Evolutionary conservation across 2,329 filamentous ascomycete genomes (phyloP).

Genomic region (Neoarthrinium moseri): DNA sequence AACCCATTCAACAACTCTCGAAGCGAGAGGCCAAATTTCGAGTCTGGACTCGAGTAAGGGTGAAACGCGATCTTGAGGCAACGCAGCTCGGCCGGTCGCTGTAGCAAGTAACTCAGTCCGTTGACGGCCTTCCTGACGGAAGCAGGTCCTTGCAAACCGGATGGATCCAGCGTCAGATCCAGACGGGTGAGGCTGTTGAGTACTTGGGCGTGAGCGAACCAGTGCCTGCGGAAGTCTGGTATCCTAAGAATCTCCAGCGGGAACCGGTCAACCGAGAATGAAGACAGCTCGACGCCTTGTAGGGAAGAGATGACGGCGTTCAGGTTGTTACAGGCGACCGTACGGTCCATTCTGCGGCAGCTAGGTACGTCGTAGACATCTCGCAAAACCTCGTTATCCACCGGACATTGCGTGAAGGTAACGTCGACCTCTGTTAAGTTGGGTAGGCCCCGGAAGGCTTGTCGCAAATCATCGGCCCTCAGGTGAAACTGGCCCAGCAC

Average conservation of each 20-base stretch:
- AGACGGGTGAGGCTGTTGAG: slow-evolving; percentile 39
- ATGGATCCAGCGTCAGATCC: slow-evolving; percentile 38
- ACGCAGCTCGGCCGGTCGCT: slow-evolving; percentile 33
- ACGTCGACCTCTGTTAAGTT: slow-evolving; percentile 39
- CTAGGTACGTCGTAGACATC: slow-evolving; percentile 36
- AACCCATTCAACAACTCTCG: slow-evolving; percentile 36
- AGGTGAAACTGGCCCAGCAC: slow-evolving; percentile 33
- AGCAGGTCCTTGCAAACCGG: slow-evolving; percentile 32
- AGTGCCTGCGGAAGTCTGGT: slow-evolving; percentile 34
- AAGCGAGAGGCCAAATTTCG: slow-evolving; percentile 40
- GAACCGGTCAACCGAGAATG: slow-evolving; percentile 41
- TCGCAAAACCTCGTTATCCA: slow-evolving; percentile 34
- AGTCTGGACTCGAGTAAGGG: slow-evolving; percentile 34
- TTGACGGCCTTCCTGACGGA: slow-evolving; percentile 39
- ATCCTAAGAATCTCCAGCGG: slow-evolving; percentile 41
- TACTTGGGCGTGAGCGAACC: slow-evolving; percentile 39
- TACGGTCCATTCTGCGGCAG: slow-evolving; percentile 38
- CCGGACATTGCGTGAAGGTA: slow-evolving; percentile 39
- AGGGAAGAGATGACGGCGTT: slow-evolving; percentile 37
- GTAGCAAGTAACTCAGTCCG: slow-evolving; percentile 41
- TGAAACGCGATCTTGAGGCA: slow-evolving; percentile 41
- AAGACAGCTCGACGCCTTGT: slow-evolving; percentile 32
- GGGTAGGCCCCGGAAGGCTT: slow-evolving; percentile 37
- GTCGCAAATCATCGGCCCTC: slow-evolving; percentile 32
- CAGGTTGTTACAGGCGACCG: slow-evolving; percentile 36